A percentile compares a stretch with the other conserved stretches of the same genome.
Evolutionary conservation across 2,329 filamentous ascomycete genomes (phyloP).

Genomic region (Cercospora citrullina): DNA sequence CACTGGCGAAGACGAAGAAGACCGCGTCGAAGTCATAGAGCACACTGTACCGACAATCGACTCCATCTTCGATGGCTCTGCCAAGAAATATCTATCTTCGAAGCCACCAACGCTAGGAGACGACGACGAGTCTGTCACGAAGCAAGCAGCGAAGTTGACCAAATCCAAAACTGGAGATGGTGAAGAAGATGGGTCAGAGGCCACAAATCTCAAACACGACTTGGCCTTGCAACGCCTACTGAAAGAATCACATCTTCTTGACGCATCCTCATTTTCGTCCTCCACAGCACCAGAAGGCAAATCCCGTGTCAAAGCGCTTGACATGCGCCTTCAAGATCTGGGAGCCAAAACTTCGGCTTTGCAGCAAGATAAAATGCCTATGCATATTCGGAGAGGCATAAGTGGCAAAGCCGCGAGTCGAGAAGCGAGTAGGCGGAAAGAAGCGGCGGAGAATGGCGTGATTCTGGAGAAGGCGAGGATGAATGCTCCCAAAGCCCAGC

Average conservation of each 20-base stretch:
- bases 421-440: slow-evolving; percentile 70
- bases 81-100: slow-evolving; percentile 71
- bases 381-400: slow-evolving; percentile 84
- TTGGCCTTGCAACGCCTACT: slow-evolving; percentile 88
- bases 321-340: slow-evolving; percentile 78
- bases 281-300: slow-evolving; percentile 58
- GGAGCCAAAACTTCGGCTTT: slow-evolving; percentile 76
- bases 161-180: slow-evolving; percentile 22
- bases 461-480: slow-evolving; percentile 66
- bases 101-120: slow-evolving; percentile 49
- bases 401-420: slow-evolving; percentile 61
- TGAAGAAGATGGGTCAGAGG: slow-evolving; percentile 58
- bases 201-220: slow-evolving; percentile 79
- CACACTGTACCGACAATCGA: slow-evolving; percentile 40
- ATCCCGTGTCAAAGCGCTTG: slow-evolving; percentile 76
- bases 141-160: slow-evolving; percentile 31
- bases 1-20: slow-evolving; percentile 47
- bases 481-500: slow-evolving; percentile 44
- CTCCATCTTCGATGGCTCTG: slow-evolving; percentile 30
- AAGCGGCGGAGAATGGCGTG: slow-evolving; percentile 88
- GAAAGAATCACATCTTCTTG: slow-evolving; percentile 85
- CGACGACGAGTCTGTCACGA: slow-evolving; percentile 12
- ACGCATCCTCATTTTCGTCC: slow-evolving; percentile 55
- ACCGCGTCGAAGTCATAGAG: slow-evolving; percentile 47
- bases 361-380: slow-evolving; percentile 83